Evolutionary conservation across 768 basidiomycete genomes (phyloP), one percentile per base, ranked within the genome.

Genomic region (Crassisporium funariophilum): DNA sequence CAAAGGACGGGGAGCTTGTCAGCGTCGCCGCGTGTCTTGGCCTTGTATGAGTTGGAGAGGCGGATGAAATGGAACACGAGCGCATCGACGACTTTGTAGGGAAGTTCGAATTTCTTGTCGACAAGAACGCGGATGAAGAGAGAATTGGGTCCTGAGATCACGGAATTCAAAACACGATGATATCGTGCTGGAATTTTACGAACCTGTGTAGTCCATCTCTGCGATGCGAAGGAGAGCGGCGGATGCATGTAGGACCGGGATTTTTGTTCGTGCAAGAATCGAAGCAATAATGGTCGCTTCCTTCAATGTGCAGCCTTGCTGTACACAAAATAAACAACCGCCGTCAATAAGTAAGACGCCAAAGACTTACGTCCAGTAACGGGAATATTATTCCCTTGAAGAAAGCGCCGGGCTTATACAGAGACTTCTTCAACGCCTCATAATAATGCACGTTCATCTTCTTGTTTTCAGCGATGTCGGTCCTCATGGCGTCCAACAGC

Each of bases 301-400:
- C 62, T 92, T 94, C 19, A 99, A 72, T 1, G 92, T 87, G 62
- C 93, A 98, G 11, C 91, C 90, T 67, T 72, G 64, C 72, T 76
- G 48, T 12, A 12, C 35, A 29, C 49, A 24, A 11, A n/a, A 35
- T 38, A n/a, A 41, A 44, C 39, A 35, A 17, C 47, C 25, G 4
- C 5, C 16, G 1, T 24, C 16, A 31, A 36, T 24, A 10, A 29
- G 22, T 11, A 34, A 35, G 35, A 15, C 10, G 19, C 44, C 4
- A 25, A 22, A 42, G 10, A 61, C 86, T 54, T 59, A 94, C 95
- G 62, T 95, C 92, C 50, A 97, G 78, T 65, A 99, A 75, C 0
- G 97, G 97, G 66, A 99, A 98, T 27, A 99, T 77, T 47, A 99
- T 85, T 4, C 95, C 97, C 65, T 99, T 98, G 78, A 98, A 98